phyloP scores from a whole-genome alignment of 2,329 filamentous ascomycete species.

The Cytospora chrysosperma region DNA sequence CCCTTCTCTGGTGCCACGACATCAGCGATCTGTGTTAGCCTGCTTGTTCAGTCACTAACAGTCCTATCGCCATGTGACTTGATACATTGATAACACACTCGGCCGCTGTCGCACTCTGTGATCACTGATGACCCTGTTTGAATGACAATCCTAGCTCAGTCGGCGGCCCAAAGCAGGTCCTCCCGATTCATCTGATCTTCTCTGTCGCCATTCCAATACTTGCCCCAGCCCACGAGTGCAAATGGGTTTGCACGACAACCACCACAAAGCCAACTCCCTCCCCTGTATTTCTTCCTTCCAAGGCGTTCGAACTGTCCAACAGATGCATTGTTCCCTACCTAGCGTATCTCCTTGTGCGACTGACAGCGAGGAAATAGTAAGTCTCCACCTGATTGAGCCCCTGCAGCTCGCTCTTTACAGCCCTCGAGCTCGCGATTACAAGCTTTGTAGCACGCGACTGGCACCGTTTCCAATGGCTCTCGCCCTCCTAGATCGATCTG shows the following conservation, averaged over 20 bases:
- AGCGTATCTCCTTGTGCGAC: neutral
- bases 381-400: neutral
- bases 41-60: neutral
- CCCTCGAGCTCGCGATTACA: neutral
- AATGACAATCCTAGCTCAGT: neutral
- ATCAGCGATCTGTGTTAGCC: neutral
- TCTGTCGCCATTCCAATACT: conserved; percentile 3
- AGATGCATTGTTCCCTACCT: conserved; percentile 5
- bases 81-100: neutral
- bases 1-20: neutral
- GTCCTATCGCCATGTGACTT: neutral
- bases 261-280: neutral
- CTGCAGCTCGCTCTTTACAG: neutral
- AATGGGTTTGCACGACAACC: neutral
- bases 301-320: neutral
- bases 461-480: neutral
- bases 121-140: neutral
- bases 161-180: conserved; percentile 4
- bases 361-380: neutral
- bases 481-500: neutral
- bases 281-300: neutral
- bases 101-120: neutral
- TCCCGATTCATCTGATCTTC: conserved; percentile 5
- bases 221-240: neutral
- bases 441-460: neutral